Conservation (phyloP, 805 yeast genomes). For the Kodamaea fukazawae region DNA sequence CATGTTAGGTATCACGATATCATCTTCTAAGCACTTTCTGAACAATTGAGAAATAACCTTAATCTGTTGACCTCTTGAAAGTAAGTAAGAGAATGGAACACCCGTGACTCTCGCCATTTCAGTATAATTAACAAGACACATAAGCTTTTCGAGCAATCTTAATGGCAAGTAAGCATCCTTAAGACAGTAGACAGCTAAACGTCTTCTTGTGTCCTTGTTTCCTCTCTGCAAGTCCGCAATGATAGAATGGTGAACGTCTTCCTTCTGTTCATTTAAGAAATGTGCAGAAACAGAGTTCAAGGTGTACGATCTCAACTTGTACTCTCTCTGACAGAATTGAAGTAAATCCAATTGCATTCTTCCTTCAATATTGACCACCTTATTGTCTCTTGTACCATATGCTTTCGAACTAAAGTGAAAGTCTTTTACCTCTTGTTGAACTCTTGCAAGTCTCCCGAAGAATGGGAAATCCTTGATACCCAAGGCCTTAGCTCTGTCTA, state of each 20-base stretch:
- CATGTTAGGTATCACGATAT: constrained; percentile 88
- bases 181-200: constrained; percentile 94
- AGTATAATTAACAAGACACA: constrained; percentile 95
- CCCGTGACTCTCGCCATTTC: constrained; percentile 99
- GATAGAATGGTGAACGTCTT: constrained; percentile 96
- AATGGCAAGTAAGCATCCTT: constrained; percentile 94
- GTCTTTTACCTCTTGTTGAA: constrained; percentile 76
- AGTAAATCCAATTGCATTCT: constrained; percentile 91
- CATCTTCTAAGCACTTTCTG: constrained; percentile 84
- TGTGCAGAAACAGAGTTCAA: constrained; percentile 93
- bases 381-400: constrained; percentile 92
- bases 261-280: constrained; percentile 92
- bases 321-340: constrained; percentile 92
- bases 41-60: constrained; percentile 94
- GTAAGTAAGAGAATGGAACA: constrained; percentile 87
- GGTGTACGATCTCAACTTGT: constrained; percentile 90
- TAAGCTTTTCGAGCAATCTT: constrained; percentile 82
- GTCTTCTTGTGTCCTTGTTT: constrained; percentile 83
- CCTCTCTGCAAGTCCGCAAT: constrained; percentile 95
- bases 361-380: constrained; percentile 90
- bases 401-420: constrained; percentile 90
- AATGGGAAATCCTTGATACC: constrained; percentile 69
- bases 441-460: constrained; percentile 71
- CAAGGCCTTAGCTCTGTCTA: constrained; percentile 82
- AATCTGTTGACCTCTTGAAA: constrained; percentile 95